A percentile compares a stretch with the other conserved stretches of the same genome.
Evolutionary conservation across 345 rosid genomes (phyloP).

Genomic region (Eucalyptus regnans): DNA sequence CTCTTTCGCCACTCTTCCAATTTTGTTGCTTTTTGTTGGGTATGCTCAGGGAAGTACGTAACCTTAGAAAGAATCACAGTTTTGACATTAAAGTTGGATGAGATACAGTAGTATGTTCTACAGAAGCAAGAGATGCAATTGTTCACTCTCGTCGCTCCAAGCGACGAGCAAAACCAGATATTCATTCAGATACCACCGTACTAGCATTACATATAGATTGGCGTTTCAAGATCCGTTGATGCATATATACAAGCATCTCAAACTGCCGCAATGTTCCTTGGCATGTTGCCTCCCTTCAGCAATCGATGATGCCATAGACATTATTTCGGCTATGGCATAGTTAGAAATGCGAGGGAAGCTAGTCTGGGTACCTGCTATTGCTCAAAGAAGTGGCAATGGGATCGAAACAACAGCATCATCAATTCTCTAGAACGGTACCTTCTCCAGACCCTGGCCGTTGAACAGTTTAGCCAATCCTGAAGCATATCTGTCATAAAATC

Average conservation of each 20-base stretch:
- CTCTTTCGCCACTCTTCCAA: neutral
- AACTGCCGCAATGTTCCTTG: neutral
- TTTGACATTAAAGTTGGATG: neutral
- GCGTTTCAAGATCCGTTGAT: neutral
- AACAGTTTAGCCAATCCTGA: constrained; percentile 38
- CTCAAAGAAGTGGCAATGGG: neutral
- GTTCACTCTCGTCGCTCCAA: neutral
- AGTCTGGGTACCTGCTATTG: neutral
- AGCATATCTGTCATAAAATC: constrained; percentile 25
- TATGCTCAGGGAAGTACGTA: neutral
- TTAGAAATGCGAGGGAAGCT: neutral
- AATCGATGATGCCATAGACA: neutral
- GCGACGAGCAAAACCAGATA: neutral
- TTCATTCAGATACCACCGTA: neutral
- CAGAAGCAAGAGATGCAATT: neutral
- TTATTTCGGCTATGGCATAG: neutral
- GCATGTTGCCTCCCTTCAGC: neutral
- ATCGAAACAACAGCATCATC: neutral
- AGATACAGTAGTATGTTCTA: neutral
- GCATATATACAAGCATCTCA: neutral
- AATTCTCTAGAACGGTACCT: neutral
- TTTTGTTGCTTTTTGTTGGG: neutral
- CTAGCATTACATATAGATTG: neutral
- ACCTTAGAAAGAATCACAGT: neutral
- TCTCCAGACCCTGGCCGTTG: neutral